These are phyloP conservation scores for Venturia effusa DNA, from an alignment of 2,329 filamentous ascomycete genomes.

Conservation along the genomic window DNA sequence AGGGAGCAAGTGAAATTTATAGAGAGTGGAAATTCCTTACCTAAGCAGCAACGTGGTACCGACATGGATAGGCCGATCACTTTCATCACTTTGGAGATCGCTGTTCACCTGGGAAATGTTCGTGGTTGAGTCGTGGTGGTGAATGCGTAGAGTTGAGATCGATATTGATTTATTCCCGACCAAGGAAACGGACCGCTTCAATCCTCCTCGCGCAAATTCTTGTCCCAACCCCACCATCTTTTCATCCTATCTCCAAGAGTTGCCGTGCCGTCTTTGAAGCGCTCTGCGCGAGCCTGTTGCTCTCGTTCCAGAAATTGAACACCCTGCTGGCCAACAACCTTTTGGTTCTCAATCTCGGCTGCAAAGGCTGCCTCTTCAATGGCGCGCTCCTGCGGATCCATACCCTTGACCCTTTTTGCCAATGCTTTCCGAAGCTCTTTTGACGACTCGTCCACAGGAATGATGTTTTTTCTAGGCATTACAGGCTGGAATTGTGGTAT, in stretches of 20 bases:
- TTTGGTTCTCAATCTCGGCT: constrained; percentile 8
- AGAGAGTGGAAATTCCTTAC: background rate
- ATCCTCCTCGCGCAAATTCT: constrained; percentile 4
- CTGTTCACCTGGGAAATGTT: background rate
- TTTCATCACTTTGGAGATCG: background rate
- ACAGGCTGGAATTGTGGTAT: constrained; percentile 50
- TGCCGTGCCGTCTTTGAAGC: constrained; percentile 1
- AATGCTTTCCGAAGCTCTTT: background rate
- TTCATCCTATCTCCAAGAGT: constrained; percentile 11
- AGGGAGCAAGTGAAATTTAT: background rate
- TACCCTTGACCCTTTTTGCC: constrained; percentile 4
- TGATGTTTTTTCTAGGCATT: constrained; percentile 24
- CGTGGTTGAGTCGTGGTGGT: background rate
- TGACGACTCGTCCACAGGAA: background rate
- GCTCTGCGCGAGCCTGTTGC: background rate
- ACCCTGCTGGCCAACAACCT: background rate
- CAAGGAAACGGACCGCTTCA: background rate
- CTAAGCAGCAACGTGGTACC: background rate
- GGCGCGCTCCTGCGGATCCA: background rate
- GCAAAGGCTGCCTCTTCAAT: constrained; percentile 10
- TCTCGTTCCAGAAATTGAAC: constrained; percentile 1
- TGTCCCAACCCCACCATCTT: constrained; percentile 8
- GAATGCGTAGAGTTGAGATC: constrained; percentile 4
- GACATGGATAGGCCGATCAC: background rate
- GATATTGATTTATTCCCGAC: constrained; percentile 1